Evolutionary conservation across 768 basidiomycete genomes (phyloP).

Genomic region (Lactifluus rugatus): DNA sequence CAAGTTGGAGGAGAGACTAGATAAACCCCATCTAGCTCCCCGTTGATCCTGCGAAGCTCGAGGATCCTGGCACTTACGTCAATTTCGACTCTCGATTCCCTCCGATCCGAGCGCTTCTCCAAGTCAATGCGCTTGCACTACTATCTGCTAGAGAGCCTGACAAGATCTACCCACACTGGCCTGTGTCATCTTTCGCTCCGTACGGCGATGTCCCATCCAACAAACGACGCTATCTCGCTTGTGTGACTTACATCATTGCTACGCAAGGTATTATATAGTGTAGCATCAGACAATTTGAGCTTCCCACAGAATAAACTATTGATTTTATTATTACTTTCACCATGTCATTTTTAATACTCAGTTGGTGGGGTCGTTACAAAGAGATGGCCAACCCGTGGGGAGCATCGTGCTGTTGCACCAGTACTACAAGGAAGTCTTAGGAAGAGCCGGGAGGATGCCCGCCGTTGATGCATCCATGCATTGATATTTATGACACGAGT

Average conservation of each 20-base stretch:
- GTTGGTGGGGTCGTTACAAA: too few species aligned
- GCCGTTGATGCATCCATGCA: too few species aligned
- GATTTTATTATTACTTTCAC: too few species aligned
- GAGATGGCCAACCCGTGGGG: too few species aligned
- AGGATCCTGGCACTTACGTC: conserved; percentile 4
- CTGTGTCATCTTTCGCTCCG: conserved; percentile 7
- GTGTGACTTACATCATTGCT: background rate
- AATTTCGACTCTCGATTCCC: conserved; percentile 1
- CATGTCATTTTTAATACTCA: too few species aligned
- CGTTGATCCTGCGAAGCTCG: background rate
- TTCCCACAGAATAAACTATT: too few species aligned
- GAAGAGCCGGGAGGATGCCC: too few species aligned
- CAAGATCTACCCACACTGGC: conserved; percentile 5
- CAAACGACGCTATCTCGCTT: background rate
- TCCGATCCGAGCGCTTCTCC: background rate
- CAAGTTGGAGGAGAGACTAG: too few species aligned
- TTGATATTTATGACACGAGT: too few species aligned
- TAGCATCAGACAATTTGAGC: conserved; percentile 7
- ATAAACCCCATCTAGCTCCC: background rate
- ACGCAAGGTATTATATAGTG: background rate
- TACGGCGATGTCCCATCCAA: too few species aligned
- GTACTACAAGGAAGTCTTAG: too few species aligned
- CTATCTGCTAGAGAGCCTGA: conserved; percentile 3
- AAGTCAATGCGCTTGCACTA: background rate
- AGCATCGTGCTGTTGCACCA: too few species aligned